phyloP scores from a whole-genome alignment of 2,329 filamentous ascomycete species.

The Paraphaeosphaeria minitans region DNA sequence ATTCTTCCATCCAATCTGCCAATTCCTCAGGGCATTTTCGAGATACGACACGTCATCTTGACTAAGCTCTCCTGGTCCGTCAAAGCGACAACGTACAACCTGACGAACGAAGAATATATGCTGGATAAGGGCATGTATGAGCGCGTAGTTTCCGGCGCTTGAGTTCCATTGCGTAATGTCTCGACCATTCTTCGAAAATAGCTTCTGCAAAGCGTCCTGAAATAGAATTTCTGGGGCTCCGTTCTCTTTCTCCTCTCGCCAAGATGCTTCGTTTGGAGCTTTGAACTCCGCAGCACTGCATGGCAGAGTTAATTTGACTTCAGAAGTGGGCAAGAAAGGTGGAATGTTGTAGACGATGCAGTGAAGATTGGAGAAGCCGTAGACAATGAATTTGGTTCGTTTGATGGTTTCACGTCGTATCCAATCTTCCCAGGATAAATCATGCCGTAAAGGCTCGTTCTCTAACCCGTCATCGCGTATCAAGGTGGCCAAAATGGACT shows the following conservation, averaged over 20 bases:
- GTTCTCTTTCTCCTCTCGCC: constrained; percentile 48
- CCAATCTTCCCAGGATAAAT: constrained; percentile 62
- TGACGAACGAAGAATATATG: constrained; percentile 73
- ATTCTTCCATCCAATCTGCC: constrained; percentile 48
- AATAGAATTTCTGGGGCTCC: constrained; percentile 33
- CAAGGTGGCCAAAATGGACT: constrained; percentile 61
- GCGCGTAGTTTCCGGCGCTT: constrained; percentile 66
- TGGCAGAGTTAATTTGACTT: constrained; percentile 61
- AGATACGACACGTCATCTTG: constrained; percentile 49
- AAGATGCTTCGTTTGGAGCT: constrained; percentile 56
- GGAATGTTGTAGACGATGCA: constrained; percentile 67
- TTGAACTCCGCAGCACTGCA: constrained; percentile 62
- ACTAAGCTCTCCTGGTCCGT: constrained; percentile 39
- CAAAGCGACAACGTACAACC: constrained; percentile 39
- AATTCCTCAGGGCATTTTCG: constrained; percentile 51
- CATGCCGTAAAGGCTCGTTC: constrained; percentile 60
- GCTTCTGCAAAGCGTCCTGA: constrained; percentile 39
- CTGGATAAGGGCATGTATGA: constrained; percentile 74
- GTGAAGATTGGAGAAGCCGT: constrained; percentile 65
- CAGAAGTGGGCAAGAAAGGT: constrained; percentile 61
- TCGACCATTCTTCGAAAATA: constrained; percentile 40
- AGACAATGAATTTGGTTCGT: constrained; percentile 62
- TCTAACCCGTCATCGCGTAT: constrained; percentile 59
- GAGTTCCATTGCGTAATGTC: constrained; percentile 40
- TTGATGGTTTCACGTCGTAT: constrained; percentile 58